Conservation (phyloP, 2,329 filamentous ascomycete species). For the Apiospora hydei region DNA sequence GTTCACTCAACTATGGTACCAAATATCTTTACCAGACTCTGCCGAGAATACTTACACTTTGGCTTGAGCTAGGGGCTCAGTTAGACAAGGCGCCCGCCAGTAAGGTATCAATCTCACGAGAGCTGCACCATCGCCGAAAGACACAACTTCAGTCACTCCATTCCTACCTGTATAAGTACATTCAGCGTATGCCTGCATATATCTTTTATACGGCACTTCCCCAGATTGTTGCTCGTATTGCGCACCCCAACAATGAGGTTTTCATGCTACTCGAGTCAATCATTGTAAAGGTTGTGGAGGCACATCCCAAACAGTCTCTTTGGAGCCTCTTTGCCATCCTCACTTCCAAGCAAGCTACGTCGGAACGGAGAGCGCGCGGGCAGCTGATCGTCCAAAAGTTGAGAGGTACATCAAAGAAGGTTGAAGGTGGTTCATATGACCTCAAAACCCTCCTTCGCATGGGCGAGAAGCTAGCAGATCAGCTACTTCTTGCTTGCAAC, state of each 20-base stretch:
- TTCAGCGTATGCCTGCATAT: slow-evolving; percentile 74
- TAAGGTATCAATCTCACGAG: slow-evolving; percentile 59
- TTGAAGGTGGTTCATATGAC: slow-evolving; percentile 62
- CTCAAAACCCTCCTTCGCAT: slow-evolving; percentile 75
- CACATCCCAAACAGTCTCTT: slow-evolving; percentile 88
- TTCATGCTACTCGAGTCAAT: slow-evolving; percentile 80
- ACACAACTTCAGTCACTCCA: slow-evolving; percentile 75
- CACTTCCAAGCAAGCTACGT: slow-evolving; percentile 72
- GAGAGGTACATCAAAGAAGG: slow-evolving; percentile 56
- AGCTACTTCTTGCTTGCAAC: slow-evolving; percentile 81
- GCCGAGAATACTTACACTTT: slow-evolving; percentile 89
- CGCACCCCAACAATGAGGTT: slow-evolving; percentile 80
- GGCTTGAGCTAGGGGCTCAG: slow-evolving; percentile 88
- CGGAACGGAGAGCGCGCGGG: slow-evolving; percentile 67
- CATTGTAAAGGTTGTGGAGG: slow-evolving; percentile 83
- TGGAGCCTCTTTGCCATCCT: slow-evolving; percentile 92
- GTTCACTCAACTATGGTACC: slow-evolving; percentile 85
- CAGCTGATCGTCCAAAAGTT: slow-evolving; percentile 60
- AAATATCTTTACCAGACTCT: slow-evolving; percentile 97
- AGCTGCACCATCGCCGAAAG: slow-evolving; percentile 63
- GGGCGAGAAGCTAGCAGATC: slow-evolving; percentile 84
- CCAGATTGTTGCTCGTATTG: slow-evolving; percentile 95
- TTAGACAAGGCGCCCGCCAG: slow-evolving; percentile 68
- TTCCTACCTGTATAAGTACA: slow-evolving; percentile 79
- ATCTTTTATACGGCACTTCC: slow-evolving; percentile 85